Evolutionary conservation across 2,329 filamentous ascomycete genomes (phyloP).

Genomic region (Sporothrix euskadiensis): DNA sequence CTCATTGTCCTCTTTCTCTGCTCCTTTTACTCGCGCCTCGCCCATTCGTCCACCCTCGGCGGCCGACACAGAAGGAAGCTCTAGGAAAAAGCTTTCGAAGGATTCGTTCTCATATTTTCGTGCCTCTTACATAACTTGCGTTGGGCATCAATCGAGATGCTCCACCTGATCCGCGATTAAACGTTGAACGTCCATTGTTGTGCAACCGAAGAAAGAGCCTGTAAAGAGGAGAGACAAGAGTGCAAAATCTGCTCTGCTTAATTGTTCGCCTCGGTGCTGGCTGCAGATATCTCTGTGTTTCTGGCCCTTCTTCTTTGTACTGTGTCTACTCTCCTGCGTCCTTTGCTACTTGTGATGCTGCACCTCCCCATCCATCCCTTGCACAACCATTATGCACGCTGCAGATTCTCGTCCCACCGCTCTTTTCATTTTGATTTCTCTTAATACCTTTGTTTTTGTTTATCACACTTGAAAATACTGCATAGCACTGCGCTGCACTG

Average conservation of each 20-base stretch:
- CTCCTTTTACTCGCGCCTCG: background rate
- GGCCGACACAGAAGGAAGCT: background rate
- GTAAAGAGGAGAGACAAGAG: background rate
- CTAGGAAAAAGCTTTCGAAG: background rate
- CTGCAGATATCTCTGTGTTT: background rate
- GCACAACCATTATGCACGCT: constrained; percentile 4
- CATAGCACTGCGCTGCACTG: background rate
- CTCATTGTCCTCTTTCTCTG: background rate
- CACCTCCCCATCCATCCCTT: constrained; percentile 4
- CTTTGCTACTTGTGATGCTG: background rate
- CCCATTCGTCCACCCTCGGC: background rate
- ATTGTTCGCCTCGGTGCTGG: background rate
- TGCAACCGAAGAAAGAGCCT: background rate
- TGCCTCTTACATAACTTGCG: background rate
- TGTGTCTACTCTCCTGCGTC: background rate
- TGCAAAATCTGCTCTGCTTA: background rate
- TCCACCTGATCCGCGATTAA: background rate
- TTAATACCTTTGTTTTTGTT: background rate
- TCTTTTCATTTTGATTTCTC: background rate
- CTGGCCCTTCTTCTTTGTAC: background rate
- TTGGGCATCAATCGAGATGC: constrained; percentile 16
- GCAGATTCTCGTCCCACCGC: constrained; percentile 16
- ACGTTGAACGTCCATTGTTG: background rate
- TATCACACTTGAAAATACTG: background rate
- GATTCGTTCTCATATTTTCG: background rate